Conservation (phyloP, 2,329 filamentous ascomycete genomes). For the Colletotrichum endophyticum region DNA sequence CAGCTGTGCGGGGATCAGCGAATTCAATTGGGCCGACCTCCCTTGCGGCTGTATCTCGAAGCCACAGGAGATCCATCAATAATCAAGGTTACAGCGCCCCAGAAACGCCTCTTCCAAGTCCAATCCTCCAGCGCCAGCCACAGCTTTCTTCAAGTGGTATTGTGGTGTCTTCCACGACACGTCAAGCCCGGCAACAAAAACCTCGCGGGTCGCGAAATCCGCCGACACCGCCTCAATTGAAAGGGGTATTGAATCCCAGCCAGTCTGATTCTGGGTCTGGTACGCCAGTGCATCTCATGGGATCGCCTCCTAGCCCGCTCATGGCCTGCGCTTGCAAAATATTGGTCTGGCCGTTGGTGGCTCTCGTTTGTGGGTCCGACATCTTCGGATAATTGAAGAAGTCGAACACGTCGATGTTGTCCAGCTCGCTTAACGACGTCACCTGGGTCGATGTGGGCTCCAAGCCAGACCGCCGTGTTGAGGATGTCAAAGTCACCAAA, state of each 20-base stretch:
- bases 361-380: constrained; percentile 18
- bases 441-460: constrained; percentile 43
- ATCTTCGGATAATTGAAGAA: constrained; percentile 49
- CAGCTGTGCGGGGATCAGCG: constrained; percentile 18
- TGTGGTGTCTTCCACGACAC: neutral
- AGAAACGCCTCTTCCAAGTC: constrained; percentile 7
- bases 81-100: constrained; percentile 8
- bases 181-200: neutral
- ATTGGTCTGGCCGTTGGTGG: constrained; percentile 26
- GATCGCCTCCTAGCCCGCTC: constrained; percentile 24
- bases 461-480: constrained; percentile 38
- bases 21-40: constrained; percentile 11
- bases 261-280: constrained; percentile 37
- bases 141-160: neutral
- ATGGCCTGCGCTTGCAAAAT: constrained; percentile 26
- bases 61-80: constrained; percentile 16
- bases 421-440: constrained; percentile 43
- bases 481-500: constrained; percentile 39
- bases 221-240: neutral
- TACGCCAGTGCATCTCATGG: constrained; percentile 25
- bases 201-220: neutral
- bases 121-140: constrained; percentile 2
- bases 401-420: constrained; percentile 49
- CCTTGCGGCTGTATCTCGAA: constrained; percentile 10
- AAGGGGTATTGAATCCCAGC: constrained; percentile 25